Percentiles rank a stretch among this genome's conserved stretches.
These are phyloP conservation scores for Tremellales sp. DNA, from an alignment of 1,284 basidiomycete genomes.

Conservation along the genomic window DNA sequence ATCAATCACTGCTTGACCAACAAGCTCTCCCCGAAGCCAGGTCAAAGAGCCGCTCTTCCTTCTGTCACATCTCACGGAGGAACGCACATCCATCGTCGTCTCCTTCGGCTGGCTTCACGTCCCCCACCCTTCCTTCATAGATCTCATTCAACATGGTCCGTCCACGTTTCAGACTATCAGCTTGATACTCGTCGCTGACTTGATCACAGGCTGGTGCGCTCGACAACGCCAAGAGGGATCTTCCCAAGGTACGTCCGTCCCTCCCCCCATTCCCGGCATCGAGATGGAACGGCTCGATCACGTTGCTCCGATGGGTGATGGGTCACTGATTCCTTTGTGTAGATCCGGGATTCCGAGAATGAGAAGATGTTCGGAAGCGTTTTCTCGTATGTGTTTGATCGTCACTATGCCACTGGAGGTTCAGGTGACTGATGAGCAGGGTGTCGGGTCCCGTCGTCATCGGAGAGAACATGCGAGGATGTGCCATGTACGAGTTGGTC, in stretches of 20 bases:
- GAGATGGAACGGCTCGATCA: background rate
- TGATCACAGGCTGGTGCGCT: constrained; percentile 74
- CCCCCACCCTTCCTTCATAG: no score
- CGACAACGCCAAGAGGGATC: constrained; percentile 79
- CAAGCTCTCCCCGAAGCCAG: no score
- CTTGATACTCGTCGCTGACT: background rate
- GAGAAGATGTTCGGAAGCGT: constrained; percentile 87
- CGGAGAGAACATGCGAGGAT: constrained; percentile 93
- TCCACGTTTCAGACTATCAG: background rate
- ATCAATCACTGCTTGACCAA: no score
- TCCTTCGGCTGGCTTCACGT: no score
- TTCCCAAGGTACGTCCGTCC: constrained; percentile 57
- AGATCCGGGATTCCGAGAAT: constrained; percentile 78
- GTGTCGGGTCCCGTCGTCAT: constrained; percentile 96
- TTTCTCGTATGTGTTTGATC: constrained; percentile 51
- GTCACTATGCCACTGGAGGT: background rate
- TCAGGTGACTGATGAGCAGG: constrained; percentile 48
- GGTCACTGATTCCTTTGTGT: constrained; percentile 12
- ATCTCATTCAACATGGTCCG: constrained; percentile 9
- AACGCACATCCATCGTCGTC: no score
- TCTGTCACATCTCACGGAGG: no score
- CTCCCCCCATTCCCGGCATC: background rate
- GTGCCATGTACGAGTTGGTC: constrained; percentile 93
- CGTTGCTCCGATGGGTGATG: background rate
- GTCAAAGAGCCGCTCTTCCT: no score